Evolutionary conservation across 2,329 filamentous ascomycete species (phyloP).

Genomic region (Claviceps monticola): DNA sequence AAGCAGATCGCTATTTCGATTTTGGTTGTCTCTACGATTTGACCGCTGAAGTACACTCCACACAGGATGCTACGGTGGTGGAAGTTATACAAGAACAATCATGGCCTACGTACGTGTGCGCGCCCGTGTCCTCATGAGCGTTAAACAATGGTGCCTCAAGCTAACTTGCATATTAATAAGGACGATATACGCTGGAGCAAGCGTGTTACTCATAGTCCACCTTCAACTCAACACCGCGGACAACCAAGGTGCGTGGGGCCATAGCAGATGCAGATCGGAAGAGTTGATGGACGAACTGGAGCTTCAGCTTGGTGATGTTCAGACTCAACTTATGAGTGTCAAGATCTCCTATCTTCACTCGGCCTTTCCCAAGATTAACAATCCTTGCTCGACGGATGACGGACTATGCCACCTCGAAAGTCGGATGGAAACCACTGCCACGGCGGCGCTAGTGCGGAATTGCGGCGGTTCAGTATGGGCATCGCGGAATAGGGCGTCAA

Average conservation of each 20-base stretch:
- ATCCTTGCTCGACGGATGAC: slow-evolving; percentile 9
- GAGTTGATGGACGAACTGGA: slow-evolving; percentile 46
- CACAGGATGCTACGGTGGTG: slow-evolving; percentile 25
- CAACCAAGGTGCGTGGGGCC: slow-evolving; percentile 5
- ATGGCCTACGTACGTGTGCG: slow-evolving; percentile 23
- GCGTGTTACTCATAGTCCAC: slow-evolving; percentile 34
- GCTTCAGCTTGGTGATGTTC: slow-evolving; percentile 35
- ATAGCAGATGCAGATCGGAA: slow-evolving; percentile 31
- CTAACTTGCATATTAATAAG: slow-evolving; percentile 14
- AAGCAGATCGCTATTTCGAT: slow-evolving; percentile 19
- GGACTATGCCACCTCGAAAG: slow-evolving; percentile 30
- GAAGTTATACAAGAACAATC: slow-evolving; percentile 32
- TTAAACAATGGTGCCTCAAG: not conserved
- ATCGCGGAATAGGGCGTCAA: slow-evolving; percentile 22
- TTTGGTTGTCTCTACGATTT: slow-evolving; percentile 38
- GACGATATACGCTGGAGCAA: slow-evolving; percentile 28
- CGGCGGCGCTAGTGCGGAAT: slow-evolving; percentile 35
- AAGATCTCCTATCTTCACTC: slow-evolving; percentile 42
- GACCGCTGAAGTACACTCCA: slow-evolving; percentile 30
- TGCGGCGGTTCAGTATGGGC: slow-evolving; percentile 38
- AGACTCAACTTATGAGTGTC: slow-evolving; percentile 36
- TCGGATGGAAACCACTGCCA: slow-evolving; percentile 36
- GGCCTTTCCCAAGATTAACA: slow-evolving; percentile 29
- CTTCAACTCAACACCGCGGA: slow-evolving; percentile 19
- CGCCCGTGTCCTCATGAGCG: too few species aligned